Evolutionary conservation across 2,329 filamentous ascomycete species (phyloP), one percentile per base, ranked within the genome.

Genomic region (Lasiodiplodia gonubiensis): DNA sequence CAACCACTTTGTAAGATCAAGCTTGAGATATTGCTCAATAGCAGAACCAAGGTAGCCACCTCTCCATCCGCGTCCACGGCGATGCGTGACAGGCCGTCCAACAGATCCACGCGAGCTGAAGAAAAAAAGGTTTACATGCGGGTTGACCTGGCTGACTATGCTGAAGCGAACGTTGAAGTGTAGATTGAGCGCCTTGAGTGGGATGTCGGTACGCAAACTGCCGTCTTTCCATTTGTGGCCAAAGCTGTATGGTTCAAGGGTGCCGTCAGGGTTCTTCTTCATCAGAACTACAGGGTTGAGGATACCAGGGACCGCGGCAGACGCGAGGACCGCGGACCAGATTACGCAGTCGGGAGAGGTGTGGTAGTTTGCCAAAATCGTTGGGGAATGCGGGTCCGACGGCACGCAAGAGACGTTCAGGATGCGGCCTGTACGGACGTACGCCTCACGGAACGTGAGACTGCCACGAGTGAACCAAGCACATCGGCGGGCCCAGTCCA

Each of bases 151-250:
- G 8, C 86, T 88, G 63, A 91, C 95, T 70, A 99, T 94, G 70
- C 92, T 94, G 79, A 98, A 99, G 77, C 97, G 97, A 78, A 98
- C 95, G 78, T 98, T 98, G 84, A 99, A 99, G 76, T 98, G 93
- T 1, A 97, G 85, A 77, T 99, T 98, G 63, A 99, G 85, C 1
- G 94, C 91, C 79, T 94, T 95, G 74, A 99, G 88, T 0, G 95
- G 95, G 33, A 99, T 97, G 75, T 99, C 95, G 1, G 95, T 99
- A 46, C 95, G 88, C 66, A 99, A 82, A 72, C 91, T 95, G 64
- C 95, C 95, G 77, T 99, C 95, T 80, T 99, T 99, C 95, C 95
- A 99, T 81, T 98, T 98, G 83, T 98, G 94, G 0, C 95, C 95
- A 76, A 99, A 99, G 0, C 92, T 96, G 79, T 97, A 99, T 0